phyloP scores from a whole-genome alignment of 352 stramenopile genomes.

The Paralagenidium karlingii region DNA sequence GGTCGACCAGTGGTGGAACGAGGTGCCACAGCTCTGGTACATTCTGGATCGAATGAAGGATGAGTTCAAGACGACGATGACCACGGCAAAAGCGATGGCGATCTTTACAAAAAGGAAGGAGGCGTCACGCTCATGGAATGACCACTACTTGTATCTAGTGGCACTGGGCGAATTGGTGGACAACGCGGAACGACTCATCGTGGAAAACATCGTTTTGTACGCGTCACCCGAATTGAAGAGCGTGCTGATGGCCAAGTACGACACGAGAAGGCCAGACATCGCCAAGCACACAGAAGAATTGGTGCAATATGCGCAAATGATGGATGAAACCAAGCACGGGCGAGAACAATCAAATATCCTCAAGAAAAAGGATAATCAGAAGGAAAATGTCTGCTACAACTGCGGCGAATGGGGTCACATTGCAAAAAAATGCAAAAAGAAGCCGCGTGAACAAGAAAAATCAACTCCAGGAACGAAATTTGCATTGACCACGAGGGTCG shows the following conservation, averaged over 20 bases:
- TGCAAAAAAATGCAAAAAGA: neutral
- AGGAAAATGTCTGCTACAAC: neutral
- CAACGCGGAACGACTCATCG: neutral
- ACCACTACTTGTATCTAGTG: neutral
- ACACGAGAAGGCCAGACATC: neutral
- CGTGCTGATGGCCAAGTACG: neutral
- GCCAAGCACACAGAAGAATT: neutral
- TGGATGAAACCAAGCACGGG: neutral
- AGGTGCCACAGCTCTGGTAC: neutral
- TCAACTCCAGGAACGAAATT: neutral
- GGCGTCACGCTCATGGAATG: neutral
- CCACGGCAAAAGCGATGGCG: neutral
- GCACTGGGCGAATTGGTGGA: neutral
- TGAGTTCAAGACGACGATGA: neutral
- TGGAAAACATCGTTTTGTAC: neutral
- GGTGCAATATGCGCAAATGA: neutral
- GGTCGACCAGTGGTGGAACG: neutral
- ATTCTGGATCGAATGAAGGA: neutral
- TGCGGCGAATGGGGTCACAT: neutral
- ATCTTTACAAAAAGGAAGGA: neutral
- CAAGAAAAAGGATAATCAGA: neutral
- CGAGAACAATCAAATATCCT: neutral
- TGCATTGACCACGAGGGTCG: neutral
- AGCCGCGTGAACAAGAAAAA: neutral
- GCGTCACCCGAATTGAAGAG: neutral